Evolutionary conservation across 1,284 basidiomycete genomes (phyloP).

Genomic region (Stygiomarasmius scandens): DNA sequence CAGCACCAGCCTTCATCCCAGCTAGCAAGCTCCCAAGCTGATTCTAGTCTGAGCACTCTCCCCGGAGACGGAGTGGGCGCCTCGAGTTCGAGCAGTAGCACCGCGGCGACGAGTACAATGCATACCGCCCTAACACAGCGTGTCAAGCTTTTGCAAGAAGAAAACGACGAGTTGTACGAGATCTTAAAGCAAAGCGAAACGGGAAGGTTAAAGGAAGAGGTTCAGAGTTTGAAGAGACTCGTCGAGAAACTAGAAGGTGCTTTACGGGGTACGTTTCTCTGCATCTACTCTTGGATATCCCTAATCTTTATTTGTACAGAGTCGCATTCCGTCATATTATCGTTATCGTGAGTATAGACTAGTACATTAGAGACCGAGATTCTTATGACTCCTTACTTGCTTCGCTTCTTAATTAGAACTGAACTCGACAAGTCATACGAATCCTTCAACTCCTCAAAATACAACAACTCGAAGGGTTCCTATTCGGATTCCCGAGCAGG

Average conservation of each 20-base stretch:
- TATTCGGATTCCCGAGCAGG: constrained; percentile 19
- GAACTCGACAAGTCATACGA: constrained; percentile 77
- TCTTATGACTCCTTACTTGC: too few species aligned
- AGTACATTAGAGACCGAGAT: too few species aligned
- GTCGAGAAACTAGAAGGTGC: constrained; percentile 71
- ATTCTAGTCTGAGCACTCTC: too few species aligned
- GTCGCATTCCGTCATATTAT: constrained; percentile 70
- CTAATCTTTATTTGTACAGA: constrained; percentile 44
- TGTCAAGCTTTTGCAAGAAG: constrained; percentile 71
- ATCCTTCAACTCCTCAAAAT: constrained; percentile 47
- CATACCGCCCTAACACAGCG: constrained; percentile 68
- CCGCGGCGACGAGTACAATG: constrained; percentile 49
- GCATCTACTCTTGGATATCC: constrained; percentile 1
- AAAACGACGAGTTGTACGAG: constrained; percentile 81
- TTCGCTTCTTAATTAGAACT: constrained; percentile 42
- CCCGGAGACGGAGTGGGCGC: constrained; percentile 26
- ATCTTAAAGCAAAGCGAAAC: constrained; percentile 63
- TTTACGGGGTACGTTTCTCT: constrained; percentile 59
- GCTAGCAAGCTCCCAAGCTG: constrained; percentile 32
- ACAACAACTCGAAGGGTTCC: constrained; percentile 19
- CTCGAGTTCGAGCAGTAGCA: constrained; percentile 43
- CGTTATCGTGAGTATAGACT: constrained; percentile 64
- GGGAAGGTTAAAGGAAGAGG: constrained; percentile 77
- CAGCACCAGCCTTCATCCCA: too few species aligned
- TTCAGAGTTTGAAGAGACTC: constrained; percentile 63